Conservation (phyloP, 176 grass and related monocot genomes). For the Saccharum spontaneum region DNA sequence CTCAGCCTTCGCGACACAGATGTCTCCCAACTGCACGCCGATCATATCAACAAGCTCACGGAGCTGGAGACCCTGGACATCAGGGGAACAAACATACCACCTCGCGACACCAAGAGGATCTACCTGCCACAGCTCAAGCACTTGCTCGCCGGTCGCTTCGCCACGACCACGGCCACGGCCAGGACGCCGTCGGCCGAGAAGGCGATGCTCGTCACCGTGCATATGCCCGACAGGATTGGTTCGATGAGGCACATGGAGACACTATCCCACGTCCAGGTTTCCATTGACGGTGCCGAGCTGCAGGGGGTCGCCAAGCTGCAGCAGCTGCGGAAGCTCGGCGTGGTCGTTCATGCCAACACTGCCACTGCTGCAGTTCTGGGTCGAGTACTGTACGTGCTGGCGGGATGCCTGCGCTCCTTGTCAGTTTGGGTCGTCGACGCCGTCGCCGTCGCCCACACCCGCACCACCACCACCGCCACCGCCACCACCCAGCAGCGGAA, state of each 20-base stretch:
- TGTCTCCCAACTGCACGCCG: not conserved
- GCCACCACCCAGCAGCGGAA: not conserved
- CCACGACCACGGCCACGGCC: too few species aligned
- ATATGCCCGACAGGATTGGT: not conserved
- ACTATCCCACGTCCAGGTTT: not conserved
- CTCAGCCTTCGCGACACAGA: not conserved
- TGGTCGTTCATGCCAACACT: not conserved
- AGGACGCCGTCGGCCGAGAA: not conserved
- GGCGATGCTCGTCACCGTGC: fast-evolving
- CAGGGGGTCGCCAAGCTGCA: not conserved
- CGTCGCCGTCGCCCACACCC: not conserved
- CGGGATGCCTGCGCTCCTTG: not conserved
- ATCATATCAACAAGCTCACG: not conserved
- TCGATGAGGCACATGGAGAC: not conserved
- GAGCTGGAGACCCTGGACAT: slow-evolving; percentile 20
- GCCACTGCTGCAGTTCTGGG: not conserved
- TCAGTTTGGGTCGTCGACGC: not conserved
- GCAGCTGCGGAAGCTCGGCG: slow-evolving; percentile 1
- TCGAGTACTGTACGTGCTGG: not conserved
- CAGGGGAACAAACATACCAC: not conserved
- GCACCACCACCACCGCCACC: not conserved
- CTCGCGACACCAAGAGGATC: not conserved
- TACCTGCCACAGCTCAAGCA: not conserved
- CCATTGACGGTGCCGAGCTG: not conserved
- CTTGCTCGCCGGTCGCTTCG: not conserved